Evolutionary conservation across 2,329 filamentous ascomycete species (phyloP).

Genomic region (Pochonia chlamydosporia): DNA sequence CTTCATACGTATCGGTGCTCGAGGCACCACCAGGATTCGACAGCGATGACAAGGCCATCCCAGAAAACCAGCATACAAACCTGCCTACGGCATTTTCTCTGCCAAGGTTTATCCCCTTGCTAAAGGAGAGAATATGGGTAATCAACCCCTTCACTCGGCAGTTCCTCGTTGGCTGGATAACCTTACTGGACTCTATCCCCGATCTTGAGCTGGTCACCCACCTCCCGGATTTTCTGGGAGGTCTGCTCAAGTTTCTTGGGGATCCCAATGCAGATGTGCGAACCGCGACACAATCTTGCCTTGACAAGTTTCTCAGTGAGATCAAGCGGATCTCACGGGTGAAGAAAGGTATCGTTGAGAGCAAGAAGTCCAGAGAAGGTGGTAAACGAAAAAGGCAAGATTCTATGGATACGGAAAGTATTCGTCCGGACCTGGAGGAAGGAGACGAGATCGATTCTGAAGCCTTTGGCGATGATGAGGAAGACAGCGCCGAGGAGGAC

Average conservation of each 20-base stretch:
- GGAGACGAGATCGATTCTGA: conserved; percentile 56
- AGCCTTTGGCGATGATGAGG: conserved; percentile 50
- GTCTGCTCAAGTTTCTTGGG: conserved; percentile 84
- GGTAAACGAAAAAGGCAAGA: conserved; percentile 64
- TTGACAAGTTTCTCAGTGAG: conserved; percentile 87
- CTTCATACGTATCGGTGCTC: conserved; percentile 88
- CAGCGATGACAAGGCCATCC: conserved; percentile 40
- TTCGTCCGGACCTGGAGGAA: conserved; percentile 51
- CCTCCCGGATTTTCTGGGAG: conserved; percentile 84
- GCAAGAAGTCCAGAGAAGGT: conserved; percentile 63
- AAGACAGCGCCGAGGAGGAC: conserved; percentile 71
- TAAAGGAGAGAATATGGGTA: conserved; percentile 91
- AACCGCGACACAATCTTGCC: conserved; percentile 78
- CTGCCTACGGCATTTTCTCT: conserved; percentile 88
- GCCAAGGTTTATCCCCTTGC: conserved; percentile 80
- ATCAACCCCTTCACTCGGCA: conserved; percentile 91
- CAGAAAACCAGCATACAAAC: conserved; percentile 38
- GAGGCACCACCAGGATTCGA: conserved; percentile 47
- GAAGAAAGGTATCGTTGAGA: conserved; percentile 88
- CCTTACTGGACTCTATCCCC: conserved; percentile 88
- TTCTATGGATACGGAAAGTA: conserved; percentile 62
- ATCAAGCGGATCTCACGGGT: conserved; percentile 92
- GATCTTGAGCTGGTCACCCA: conserved; percentile 92
- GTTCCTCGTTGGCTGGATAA: conserved; percentile 95
- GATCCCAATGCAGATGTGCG: conserved; percentile 93